Base-by-base conservation (phyloP, 768 basidiomycete genomes). In the Dendrothele bispora region DNA sequence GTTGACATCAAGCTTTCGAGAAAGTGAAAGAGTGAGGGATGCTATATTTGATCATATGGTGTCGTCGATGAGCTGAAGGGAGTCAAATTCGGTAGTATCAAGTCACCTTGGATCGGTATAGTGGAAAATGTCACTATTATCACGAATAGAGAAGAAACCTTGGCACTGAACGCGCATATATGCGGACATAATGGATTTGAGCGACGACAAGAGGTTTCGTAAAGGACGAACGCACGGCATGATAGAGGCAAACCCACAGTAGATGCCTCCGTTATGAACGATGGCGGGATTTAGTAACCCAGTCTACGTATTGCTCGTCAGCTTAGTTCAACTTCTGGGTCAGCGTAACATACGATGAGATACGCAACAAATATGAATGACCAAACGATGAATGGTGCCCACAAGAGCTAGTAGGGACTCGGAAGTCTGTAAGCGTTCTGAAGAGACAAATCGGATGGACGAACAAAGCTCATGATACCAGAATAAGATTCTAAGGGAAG, bases 31-130 rank as follows among this genome's bases (percentile, higher is more conserved):
- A 12, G 44, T 45, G 14, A 51, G 50, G 26, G 50, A 51, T 12
- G 44, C 50, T 51, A n/a, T 3, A n/a, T 15, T 20, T 3, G 22
- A 22, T 12, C 7, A 38, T 20, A 24, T 28, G 25, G 8, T 24
- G 8, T 28, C n/a, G 14, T 14, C 10, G 8, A 7, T 8, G n/a
- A 32, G 18, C 10, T 7, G n/a, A 6, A 3, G 12, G 20, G 21
- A 25, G 10, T 7, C 10, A 25, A 29, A 3, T 29, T 35, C 34
- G 20, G 5, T 25, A 34, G 24, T 26, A 36, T 25, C 14, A n/a
- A n/a, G n/a, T n/a, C n/a, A 51, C 50, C 45, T 42, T 51, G 50
- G 20, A 51, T 37, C 15, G 50, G 50, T 17, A 51, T 27, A 15
- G 45, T 51, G 28, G 50, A 30, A 30, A 39, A 51, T 1, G 44